Evolutionary conservation across 2,329 filamentous ascomycete species (phyloP), one percentile per base, ranked within the genome.

Genomic region (Exophiala xenobiotica): DNA sequence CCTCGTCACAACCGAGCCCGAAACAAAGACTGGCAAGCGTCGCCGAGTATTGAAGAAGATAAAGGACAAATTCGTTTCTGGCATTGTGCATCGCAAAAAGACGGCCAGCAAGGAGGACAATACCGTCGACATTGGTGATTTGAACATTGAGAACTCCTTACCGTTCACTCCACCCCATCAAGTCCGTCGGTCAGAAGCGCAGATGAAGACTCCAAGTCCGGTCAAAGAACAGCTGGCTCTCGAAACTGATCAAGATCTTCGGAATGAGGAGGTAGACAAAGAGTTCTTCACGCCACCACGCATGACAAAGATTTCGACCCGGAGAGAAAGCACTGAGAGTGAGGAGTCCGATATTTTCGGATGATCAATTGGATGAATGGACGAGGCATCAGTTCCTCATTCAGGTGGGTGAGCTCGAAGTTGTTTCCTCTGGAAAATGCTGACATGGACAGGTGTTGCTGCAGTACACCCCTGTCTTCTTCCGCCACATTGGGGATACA

Each of bases 251-350:
- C 38, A 38, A 8, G 35, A 51, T 3, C 16, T 20, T 33, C 16
- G 9, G 23, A 19, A 53, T 14, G 37, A 43, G 29, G 31, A 47
- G 8, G 14, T 53, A 27, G 44, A 53, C 27, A 38, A 24, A 29
- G 44, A 39, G 14, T 53, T 53, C 38, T 53, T 53, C 38, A 44
- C 44, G 2, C 19, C 38, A 9, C 44, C 44, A 42, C 35, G 24
- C 1, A 12, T 6, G n/a, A n/a, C 11, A 27, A n/a, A 14, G 33
- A 37, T 24, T 9, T 14, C 2, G 8, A 12, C 6, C 2, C 12
- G n/a, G n/a, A n/a, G n/a, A 39, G 14, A 37, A 20, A 23, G 11
- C 6, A 12, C 9, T 38, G 26, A n/a, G 9, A 9, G n/a, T 19
- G 14, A 12, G n/a, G 39, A 38, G 23, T 41, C 27, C 29, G 29